Evolutionary conservation across 768 basidiomycete species (phyloP).

Genomic region (Auricularia sp.): DNA sequence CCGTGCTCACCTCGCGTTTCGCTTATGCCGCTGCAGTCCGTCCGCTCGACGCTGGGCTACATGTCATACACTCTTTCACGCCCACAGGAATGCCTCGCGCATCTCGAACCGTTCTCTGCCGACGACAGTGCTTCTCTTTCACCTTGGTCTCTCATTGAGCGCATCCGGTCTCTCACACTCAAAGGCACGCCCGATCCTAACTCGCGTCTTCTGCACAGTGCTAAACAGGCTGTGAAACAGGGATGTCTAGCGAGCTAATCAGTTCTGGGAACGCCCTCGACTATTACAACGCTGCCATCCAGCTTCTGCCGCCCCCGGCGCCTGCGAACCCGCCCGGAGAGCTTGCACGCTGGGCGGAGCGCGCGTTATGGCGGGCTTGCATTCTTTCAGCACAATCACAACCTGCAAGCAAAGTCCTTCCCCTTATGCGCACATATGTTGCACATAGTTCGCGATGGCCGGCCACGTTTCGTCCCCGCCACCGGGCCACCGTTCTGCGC

Average conservation of each 20-base stretch:
- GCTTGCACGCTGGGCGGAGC: slow-evolving; percentile 78
- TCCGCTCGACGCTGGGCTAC: not conserved
- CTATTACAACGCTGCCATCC: slow-evolving; percentile 43
- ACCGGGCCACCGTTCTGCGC: slow-evolving; percentile 58
- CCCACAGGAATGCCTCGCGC: not conserved
- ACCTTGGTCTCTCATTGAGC: not conserved
- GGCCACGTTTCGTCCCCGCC: slow-evolving; percentile 61
- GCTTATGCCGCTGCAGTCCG: not conserved
- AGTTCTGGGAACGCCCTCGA: slow-evolving; percentile 38
- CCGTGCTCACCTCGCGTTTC: no score
- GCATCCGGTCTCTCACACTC: not conserved
- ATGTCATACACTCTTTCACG: not conserved
- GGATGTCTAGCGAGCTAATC: slow-evolving; percentile 9
- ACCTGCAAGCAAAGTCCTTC: slow-evolving; percentile 19
- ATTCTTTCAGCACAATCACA: slow-evolving; percentile 46
- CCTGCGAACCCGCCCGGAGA: slow-evolving; percentile 43
- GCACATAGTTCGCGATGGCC: slow-evolving; percentile 65
- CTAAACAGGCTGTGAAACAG: slow-evolving; percentile 4
- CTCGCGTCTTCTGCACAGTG: not conserved
- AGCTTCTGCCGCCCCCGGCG: slow-evolving; percentile 40
- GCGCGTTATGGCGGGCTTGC: slow-evolving; percentile 71
- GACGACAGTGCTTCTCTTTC: not conserved
- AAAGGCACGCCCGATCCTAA: not conserved
- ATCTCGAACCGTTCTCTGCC: not conserved
- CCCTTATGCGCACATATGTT: slow-evolving; percentile 32